Evolutionary conservation across 495 filamentous ascomycete genomes (phyloP).

Genomic region (Aspergillus ostianus): DNA sequence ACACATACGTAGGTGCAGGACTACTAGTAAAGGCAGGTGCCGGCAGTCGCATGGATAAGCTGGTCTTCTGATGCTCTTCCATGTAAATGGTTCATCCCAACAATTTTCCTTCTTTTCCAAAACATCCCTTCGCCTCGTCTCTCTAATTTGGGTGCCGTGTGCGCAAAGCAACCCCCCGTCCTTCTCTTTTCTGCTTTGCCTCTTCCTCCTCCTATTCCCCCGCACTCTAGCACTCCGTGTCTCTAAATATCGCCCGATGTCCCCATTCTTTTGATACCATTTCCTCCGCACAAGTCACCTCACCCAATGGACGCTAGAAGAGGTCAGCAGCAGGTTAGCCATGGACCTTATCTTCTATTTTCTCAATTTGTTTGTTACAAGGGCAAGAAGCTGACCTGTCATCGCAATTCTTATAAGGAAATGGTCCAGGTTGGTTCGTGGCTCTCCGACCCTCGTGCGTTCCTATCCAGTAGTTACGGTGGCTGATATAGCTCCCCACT

Average conservation of each 20-base stretch:
- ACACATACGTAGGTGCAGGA: too few relatives aligned
- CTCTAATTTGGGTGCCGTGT: neutral
- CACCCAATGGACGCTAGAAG: conserved; percentile 60
- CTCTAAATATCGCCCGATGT: conserved; percentile 11
- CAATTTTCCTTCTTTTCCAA: too few relatives aligned
- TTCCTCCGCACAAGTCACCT: conserved; percentile 17
- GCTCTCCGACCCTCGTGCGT: conserved; percentile 24
- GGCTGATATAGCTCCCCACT: conserved; percentile 31
- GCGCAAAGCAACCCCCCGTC: neutral
- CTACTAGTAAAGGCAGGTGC: too few relatives aligned
- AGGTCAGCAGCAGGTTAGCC: conserved; percentile 66
- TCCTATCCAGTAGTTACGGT: conserved; percentile 11
- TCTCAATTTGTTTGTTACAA: conserved; percentile 7
- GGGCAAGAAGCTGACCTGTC: conserved; percentile 17
- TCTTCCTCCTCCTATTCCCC: neutral
- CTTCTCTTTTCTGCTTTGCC: neutral
- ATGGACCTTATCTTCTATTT: conserved; percentile 9
- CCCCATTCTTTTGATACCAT: conserved; percentile 23
- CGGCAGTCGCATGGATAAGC: too few relatives aligned
- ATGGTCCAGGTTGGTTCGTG: conserved; percentile 99
- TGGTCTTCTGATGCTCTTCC: too few relatives aligned
- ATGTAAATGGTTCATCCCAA: too few relatives aligned
- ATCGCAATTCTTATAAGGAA: conserved; percentile 58
- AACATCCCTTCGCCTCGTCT: too few relatives aligned
- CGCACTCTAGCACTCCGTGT: neutral